These are phyloP conservation scores for Panellus pusillus DNA, from an alignment of 768 basidiomycete species.

Conservation along the genomic window DNA sequence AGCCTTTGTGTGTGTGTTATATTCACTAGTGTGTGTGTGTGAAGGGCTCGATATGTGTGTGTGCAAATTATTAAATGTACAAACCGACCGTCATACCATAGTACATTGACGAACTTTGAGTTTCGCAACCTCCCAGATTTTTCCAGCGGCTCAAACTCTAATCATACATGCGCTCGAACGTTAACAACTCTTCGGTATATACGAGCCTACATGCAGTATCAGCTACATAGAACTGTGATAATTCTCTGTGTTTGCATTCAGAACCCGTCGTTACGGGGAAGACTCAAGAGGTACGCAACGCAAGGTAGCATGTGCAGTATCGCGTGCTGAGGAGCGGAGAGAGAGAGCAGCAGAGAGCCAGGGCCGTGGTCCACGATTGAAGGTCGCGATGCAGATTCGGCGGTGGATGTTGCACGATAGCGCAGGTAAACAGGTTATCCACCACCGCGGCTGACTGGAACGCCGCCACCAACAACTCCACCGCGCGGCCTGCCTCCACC, in stretches of 20 bases:
- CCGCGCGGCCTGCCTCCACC: slow-evolving; percentile 7
- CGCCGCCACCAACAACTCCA: slow-evolving; percentile 12
- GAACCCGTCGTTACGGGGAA: background rate
- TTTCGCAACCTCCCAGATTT: no score
- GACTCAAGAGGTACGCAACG: background rate
- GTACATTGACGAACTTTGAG: no score
- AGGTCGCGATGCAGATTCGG: no score
- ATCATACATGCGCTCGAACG: slow-evolving; percentile 12
- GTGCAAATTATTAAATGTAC: slow-evolving; percentile 16
- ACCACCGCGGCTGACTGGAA: slow-evolving; percentile 8
- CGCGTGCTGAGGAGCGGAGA: background rate
- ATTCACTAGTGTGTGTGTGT: no score
- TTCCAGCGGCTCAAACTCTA: no score
- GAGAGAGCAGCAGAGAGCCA: slow-evolving; percentile 3
- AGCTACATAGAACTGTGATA: background rate
- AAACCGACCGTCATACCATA: slow-evolving; percentile 9
- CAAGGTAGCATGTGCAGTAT: background rate
- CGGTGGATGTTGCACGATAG: no score
- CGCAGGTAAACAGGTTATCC: background rate
- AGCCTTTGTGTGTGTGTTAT: no score
- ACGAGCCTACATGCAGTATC: slow-evolving; percentile 2
- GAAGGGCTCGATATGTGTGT: no score
- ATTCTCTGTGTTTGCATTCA: no score
- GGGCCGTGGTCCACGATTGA: no score
- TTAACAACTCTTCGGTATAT: slow-evolving; percentile 6